These are phyloP conservation scores for Aspergillus ustus DNA, from an alignment of 2,329 filamentous ascomycete genomes.

Conservation along the genomic window DNA sequence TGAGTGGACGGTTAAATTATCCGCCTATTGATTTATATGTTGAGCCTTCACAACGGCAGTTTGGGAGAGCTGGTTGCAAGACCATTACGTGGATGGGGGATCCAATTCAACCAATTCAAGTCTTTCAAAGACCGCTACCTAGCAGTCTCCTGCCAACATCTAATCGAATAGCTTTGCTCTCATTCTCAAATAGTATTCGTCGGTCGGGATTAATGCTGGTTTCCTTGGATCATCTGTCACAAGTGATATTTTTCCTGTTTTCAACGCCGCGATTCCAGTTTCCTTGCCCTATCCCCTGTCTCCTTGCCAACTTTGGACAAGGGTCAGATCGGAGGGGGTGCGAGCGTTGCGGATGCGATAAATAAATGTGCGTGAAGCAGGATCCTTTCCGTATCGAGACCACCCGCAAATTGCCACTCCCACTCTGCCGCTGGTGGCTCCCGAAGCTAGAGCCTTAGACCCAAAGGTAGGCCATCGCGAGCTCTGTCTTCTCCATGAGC, in stretches of 20 bases:
- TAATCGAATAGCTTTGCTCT: background rate
- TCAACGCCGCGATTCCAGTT: background rate
- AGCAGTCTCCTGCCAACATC: background rate
- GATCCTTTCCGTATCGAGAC: background rate
- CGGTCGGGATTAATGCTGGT: background rate
- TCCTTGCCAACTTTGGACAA: background rate
- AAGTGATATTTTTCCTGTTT: background rate
- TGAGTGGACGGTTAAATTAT: background rate
- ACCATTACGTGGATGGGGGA: background rate
- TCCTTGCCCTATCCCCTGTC: background rate
- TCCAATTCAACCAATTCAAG: background rate
- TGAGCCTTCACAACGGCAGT: background rate
- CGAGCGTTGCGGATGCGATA: background rate
- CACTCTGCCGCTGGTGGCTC: background rate
- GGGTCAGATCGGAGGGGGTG: background rate
- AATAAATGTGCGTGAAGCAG: background rate
- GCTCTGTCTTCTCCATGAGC: background rate
- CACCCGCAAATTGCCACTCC: background rate
- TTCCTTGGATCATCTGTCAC: background rate
- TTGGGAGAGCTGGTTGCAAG: background rate
- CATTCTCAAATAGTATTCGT: background rate
- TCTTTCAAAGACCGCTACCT: too few relatives aligned
- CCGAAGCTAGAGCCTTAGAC: background rate
- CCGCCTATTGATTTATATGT: conserved; percentile 4
- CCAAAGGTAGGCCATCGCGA: background rate